phyloP scores from a whole-genome alignment of 345 rosid genomes.

The Cardiospermum halicacabum region DNA sequence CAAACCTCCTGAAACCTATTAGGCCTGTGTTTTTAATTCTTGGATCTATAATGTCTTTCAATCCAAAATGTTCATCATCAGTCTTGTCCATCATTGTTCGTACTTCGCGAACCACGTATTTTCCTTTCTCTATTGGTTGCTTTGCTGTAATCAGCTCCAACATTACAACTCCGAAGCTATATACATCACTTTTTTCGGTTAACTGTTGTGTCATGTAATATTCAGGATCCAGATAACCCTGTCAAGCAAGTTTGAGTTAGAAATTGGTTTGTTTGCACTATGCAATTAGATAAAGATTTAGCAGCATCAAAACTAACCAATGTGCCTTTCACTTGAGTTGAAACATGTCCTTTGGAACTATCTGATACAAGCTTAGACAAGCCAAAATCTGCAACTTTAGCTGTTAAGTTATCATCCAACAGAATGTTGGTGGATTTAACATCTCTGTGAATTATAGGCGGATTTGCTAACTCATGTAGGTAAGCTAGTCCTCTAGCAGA shows the following conservation, averaged over 20 bases:
- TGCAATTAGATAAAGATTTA: neutral
- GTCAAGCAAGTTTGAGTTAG: constrained; percentile 8
- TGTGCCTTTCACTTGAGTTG: constrained; percentile 99
- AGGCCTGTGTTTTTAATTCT: constrained; percentile 43
- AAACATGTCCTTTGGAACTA: constrained; percentile 89
- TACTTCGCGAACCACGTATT: constrained; percentile 82
- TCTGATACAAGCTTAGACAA: constrained; percentile 88
- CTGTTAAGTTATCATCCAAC: constrained; percentile 72
- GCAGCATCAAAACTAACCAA: constrained; percentile 53
- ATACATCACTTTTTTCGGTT: constrained; percentile 93
- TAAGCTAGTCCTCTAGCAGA: constrained; percentile 94
- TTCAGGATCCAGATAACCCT: constrained; percentile 98
- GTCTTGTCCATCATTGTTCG: constrained; percentile 40
- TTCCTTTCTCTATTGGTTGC: constrained; percentile 89
- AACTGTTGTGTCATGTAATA: constrained; percentile 94
- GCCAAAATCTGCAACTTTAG: constrained; percentile 96
- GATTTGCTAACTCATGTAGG: constrained; percentile 92
- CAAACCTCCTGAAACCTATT: constrained; percentile 49
- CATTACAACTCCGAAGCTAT: constrained; percentile 91
- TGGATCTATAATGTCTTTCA: constrained; percentile 68
- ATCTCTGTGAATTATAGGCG: constrained; percentile 95
- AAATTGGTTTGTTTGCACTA: neutral
- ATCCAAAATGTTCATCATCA: constrained; percentile 60
- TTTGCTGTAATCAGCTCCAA: constrained; percentile 73
- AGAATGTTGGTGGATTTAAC: constrained; percentile 85